Base-by-base conservation (phyloP, 805 yeast genomes). In the Spathaspora gorwiae region DNA sequence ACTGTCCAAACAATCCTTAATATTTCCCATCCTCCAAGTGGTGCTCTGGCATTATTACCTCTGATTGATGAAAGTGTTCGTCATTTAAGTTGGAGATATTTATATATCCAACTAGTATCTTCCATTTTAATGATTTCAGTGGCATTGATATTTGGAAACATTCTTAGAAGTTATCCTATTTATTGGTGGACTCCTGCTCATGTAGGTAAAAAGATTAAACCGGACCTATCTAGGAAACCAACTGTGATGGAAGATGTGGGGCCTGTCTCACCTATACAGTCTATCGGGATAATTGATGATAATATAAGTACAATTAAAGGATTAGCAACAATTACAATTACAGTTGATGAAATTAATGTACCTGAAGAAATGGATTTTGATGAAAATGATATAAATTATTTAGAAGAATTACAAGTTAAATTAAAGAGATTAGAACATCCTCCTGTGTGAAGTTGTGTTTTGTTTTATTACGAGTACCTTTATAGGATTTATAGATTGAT, bases 11-110 rank as follows among this genome's bases (percentile, higher is more conserved):
- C 75, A 11, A 49, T 80, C 0, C 59, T 72, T 5, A 79, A 79
- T 49, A 75, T 81, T 47, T 76, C 80, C 1, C 88, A 83, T 56
- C 89, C 89, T 0, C 89, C 89, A 0, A 81, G 83, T 1, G 89
- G 89, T 2, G 87, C 88, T 1, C 73, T 83, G 8, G 87, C 88
- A 0, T 55, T 83, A 33, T 60, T 83, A 7, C 85, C 87, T 0
- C 61, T 73, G 1, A 54, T 76, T 0, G 83, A 80, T 43, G 73
- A 57, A 1, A 50, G 54, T 7, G 64, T 81, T 3, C 58, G 78
- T 10, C 51, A 42, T 3, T 66, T 82, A 74, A 76, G 87, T 40
- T 83, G 88, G 89, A 79, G 83, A 79, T 81, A 75, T 52, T 54
- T 83, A 27, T 83, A 84, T 0, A 71, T 65, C 0, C 83, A 81